Evolutionary conservation across 2,329 filamentous ascomycete genomes (phyloP).

Genomic region (Epichloe scottii): DNA sequence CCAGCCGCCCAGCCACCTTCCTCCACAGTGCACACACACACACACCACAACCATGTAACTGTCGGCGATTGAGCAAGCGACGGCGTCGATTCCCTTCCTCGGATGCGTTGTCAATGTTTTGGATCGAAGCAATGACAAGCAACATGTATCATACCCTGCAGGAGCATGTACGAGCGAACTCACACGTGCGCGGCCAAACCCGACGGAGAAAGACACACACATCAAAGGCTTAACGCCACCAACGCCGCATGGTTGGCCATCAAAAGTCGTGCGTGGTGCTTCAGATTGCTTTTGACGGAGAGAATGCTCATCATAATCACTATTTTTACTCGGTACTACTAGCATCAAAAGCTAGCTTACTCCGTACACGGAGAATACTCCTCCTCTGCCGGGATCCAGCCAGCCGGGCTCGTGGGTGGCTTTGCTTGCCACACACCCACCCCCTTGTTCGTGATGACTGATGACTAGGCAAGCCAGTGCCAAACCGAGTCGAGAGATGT

Average conservation of each 20-base stretch:
- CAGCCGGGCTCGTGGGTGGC: not conserved
- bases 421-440: not conserved
- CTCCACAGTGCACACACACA: not conserved
- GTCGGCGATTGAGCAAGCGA: not conserved
- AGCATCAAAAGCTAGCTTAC: not conserved
- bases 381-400: not conserved
- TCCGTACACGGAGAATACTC: not conserved
- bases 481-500: not conserved
- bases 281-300: no score
- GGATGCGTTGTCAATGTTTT: not conserved
- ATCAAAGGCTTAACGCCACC: no score
- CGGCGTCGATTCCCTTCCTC: not conserved
- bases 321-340: not conserved
- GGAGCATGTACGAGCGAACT: not conserved
- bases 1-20: no score
- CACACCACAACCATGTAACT: not conserved
- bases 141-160: no score
- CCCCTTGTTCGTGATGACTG: slow-evolving; percentile 2
- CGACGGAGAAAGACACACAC: not conserved
- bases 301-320: no score
- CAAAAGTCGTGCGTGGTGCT: no score
- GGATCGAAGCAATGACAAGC: not conserved
- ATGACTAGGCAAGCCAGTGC: not conserved
- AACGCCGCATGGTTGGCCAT: no score
- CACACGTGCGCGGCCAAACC: not conserved